Conservation (phyloP, 2,329 filamentous ascomycete species). For the Diaporthe citriasiana region DNA sequence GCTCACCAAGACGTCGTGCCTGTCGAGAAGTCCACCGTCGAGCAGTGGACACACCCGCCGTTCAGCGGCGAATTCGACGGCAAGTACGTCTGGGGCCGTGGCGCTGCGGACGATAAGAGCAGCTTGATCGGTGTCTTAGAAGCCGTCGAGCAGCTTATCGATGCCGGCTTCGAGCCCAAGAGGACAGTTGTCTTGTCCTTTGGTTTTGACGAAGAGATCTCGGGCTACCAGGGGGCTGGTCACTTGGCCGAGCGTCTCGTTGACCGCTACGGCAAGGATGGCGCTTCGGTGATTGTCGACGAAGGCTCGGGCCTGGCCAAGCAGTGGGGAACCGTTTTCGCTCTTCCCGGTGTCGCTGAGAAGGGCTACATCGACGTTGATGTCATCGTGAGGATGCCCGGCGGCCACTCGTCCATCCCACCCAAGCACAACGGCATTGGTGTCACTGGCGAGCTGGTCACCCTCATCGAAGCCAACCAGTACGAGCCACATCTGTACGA, state of each 20-base stretch:
- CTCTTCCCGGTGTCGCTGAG: conserved; percentile 70
- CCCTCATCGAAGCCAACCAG: conserved; percentile 61
- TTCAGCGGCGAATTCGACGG: conserved; percentile 71
- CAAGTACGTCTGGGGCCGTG: conserved; percentile 72
- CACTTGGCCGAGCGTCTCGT: conserved; percentile 62
- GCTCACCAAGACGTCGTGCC: conserved; percentile 77
- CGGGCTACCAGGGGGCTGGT: conserved; percentile 64
- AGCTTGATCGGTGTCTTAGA: conserved; percentile 70
- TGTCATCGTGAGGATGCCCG: conserved; percentile 69
- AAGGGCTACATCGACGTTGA: conserved; percentile 73
- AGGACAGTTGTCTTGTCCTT: conserved; percentile 71
- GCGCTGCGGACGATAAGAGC: conserved; percentile 73
- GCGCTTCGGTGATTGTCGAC: conserved; percentile 70
- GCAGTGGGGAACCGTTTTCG: conserved; percentile 64
- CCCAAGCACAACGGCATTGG: conserved; percentile 69
- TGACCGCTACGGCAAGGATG: conserved; percentile 66
- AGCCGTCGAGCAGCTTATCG: conserved; percentile 68
- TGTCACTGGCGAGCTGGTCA: conserved; percentile 60
- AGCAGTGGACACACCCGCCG: conserved; percentile 72
- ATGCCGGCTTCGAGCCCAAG: conserved; percentile 64
- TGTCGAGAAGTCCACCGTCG: conserved; percentile 63
- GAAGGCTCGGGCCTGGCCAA: conserved; percentile 66
- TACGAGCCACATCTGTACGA: conserved; percentile 58
- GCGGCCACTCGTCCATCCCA: conserved; percentile 73
- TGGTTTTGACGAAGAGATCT: conserved; percentile 75